Conservation (phyloP, 2,329 filamentous ascomycete species). For the Myriosclerotinia duriaeana region DNA sequence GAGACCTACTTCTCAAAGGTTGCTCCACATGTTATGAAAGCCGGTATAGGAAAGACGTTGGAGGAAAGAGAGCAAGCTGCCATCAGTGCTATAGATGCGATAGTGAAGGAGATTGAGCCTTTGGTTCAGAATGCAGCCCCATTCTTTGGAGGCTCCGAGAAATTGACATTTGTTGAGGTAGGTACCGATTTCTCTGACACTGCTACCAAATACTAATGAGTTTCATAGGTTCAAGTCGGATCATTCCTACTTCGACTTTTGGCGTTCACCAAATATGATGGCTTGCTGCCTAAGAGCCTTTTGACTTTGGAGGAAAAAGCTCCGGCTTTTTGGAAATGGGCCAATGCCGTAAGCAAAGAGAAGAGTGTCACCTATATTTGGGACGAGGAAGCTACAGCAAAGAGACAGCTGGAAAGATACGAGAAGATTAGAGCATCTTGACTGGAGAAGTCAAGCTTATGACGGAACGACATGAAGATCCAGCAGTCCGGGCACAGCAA, state of each 20-base stretch:
- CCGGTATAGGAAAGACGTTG: constrained; percentile 24
- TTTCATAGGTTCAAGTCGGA: constrained; percentile 56
- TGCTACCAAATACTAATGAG: constrained; percentile 25
- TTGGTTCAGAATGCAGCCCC: constrained; percentile 57
- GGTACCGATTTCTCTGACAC: constrained; percentile 25
- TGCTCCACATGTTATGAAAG: constrained; percentile 49
- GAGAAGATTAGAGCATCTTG: constrained; percentile 17
- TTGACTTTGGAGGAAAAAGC: constrained; percentile 51
- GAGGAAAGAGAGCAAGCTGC: constrained; percentile 52
- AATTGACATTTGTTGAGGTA: constrained; percentile 73
- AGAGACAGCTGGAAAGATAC: constrained; percentile 45
- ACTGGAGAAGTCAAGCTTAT: not conserved
- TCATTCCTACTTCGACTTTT: constrained; percentile 66
- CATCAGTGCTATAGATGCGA: constrained; percentile 52
- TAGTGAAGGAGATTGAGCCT: constrained; percentile 73
- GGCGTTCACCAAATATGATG: constrained; percentile 52
- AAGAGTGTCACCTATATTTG: constrained; percentile 66
- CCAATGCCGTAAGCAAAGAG: constrained; percentile 56
- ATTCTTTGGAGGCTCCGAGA: constrained; percentile 64
- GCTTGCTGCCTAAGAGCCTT: constrained; percentile 53
- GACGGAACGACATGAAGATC: constrained; percentile 3
- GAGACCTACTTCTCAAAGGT: constrained; percentile 68
- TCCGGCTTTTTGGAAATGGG: constrained; percentile 71
- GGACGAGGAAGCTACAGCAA: constrained; percentile 51
- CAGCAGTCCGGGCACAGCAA: not conserved